phyloP scores from a whole-genome alignment of 2,329 filamentous ascomycete species.

The Orbilia javanica region DNA sequence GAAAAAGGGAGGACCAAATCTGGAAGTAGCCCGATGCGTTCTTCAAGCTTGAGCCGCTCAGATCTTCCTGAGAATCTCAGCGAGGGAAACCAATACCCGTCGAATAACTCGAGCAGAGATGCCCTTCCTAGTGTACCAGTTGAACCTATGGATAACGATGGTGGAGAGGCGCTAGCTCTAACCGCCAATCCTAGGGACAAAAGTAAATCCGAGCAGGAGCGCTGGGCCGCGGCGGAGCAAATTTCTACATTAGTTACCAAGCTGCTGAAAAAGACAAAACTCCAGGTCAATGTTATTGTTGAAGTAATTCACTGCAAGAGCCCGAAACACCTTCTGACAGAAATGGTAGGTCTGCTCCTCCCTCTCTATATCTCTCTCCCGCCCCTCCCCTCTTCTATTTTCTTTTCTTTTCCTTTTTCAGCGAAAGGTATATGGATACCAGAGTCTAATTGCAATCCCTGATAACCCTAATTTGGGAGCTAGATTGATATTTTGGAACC shows the following conservation, averaged over 20 bases:
- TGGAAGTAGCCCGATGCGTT: constrained; percentile 32
- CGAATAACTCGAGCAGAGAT: constrained; percentile 44
- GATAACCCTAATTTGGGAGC: background rate
- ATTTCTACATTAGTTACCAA: constrained; percentile 88
- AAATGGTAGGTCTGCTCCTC: constrained; percentile 73
- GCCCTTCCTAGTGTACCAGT: constrained; percentile 19
- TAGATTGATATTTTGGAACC: constrained; percentile 88
- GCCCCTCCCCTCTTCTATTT: too few relatives aligned
- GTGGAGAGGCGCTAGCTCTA: constrained; percentile 27
- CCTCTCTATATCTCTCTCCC: too few relatives aligned
- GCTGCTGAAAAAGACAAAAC: constrained; percentile 85
- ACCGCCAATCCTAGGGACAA: constrained; percentile 23
- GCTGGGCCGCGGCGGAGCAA: constrained; percentile 81
- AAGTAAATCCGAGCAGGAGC: constrained; percentile 78
- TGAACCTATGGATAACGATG: constrained; percentile 54
- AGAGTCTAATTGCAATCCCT: background rate
- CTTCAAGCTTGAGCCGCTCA: constrained; percentile 33
- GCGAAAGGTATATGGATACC: background rate
- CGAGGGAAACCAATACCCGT: constrained; percentile 24
- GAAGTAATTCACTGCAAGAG: constrained; percentile 99
- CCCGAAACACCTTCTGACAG: constrained; percentile 93
- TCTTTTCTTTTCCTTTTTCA: too few relatives aligned
- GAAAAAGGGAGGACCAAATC: constrained; percentile 34
- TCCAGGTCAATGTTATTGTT: constrained; percentile 92
- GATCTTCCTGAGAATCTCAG: constrained; percentile 34